These are phyloP conservation scores for Tulasnella sp. DNA, from an alignment of 768 basidiomycete genomes.

Conservation along the genomic window DNA sequence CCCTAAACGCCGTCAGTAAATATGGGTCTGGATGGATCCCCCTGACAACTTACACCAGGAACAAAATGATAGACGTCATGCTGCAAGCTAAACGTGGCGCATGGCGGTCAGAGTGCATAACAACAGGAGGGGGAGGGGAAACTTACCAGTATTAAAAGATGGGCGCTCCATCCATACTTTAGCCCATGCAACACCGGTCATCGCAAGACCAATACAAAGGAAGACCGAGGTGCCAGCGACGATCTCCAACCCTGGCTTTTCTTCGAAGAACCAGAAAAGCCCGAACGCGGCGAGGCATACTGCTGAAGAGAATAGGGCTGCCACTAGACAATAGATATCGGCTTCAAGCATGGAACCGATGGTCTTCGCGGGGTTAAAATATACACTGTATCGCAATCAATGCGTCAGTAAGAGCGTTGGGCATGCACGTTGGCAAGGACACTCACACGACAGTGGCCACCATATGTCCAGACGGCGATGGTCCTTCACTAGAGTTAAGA, in stretches of 20 bases:
- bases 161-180: conserved; percentile 90
- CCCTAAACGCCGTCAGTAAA: conserved; percentile 39
- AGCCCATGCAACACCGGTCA: conserved; percentile 81
- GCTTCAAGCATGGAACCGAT: conserved; percentile 91
- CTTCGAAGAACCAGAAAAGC: conserved; percentile 75
- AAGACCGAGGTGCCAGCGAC: conserved; percentile 71
- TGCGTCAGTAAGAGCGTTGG: conserved; percentile 34
- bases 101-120: background rate
- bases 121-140: background rate
- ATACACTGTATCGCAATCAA: conserved; percentile 43
- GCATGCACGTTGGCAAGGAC: background rate
- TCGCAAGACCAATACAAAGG: conserved; percentile 76
- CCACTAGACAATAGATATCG: conserved; percentile 69
- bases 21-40: background rate
- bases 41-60: conserved; percentile 58
- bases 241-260: conserved; percentile 64
- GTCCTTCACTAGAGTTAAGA: conserved; percentile 48
- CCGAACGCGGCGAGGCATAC: conserved; percentile 73
- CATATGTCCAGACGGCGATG: conserved; percentile 81
- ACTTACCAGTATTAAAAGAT: conserved; percentile 76
- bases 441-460: conserved; percentile 80
- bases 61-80: conserved; percentile 79
- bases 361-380: conserved; percentile 93
- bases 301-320: conserved; percentile 63
- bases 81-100: conserved; percentile 56